These are phyloP conservation scores for Berberis vulgaris DNA, from an alignment of 164 flowering plant species.

Conservation along the genomic window DNA sequence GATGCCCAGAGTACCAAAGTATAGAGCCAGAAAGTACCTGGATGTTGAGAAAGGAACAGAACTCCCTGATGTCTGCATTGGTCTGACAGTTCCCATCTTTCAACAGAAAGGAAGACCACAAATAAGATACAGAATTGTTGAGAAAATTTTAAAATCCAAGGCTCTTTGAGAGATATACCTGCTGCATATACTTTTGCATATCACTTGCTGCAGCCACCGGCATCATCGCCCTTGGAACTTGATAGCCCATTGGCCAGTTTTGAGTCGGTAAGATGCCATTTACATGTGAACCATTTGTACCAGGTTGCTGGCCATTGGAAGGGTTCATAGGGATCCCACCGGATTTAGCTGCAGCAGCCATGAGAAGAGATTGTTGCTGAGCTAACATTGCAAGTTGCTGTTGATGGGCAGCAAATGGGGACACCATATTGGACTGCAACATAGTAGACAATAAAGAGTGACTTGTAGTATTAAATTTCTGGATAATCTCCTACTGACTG, in stretches of 20 bases:
- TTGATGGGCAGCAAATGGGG: constrained; percentile 79
- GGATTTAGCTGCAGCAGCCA: constrained; percentile 80
- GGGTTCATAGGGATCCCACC: constrained; percentile 24
- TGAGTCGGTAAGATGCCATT: constrained; percentile 25
- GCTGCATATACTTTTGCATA: constrained; percentile 31
- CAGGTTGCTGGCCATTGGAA: constrained; percentile 25
- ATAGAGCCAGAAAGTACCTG: constrained; percentile 29
- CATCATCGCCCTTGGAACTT: constrained; percentile 52
- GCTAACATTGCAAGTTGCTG: constrained; percentile 85
- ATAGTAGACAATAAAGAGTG: constrained; percentile 3
- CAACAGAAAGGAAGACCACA: neutral
- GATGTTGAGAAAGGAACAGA: constrained; percentile 34
- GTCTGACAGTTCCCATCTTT: constrained; percentile 33
- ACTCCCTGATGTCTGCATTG: constrained; percentile 28
- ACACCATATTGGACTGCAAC: constrained; percentile 75
- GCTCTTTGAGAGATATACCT: constrained; percentile 25
- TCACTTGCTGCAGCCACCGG: constrained; percentile 36
- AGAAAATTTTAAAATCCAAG: neutral
- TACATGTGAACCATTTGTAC: constrained; percentile 26
- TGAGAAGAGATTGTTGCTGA: constrained; percentile 79
- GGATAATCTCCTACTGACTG: no score
- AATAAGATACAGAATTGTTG: neutral
- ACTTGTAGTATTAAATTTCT: neutral
- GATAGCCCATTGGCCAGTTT: constrained; percentile 59
- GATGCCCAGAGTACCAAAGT: neutral